A percentile compares a stretch with the other conserved stretches of the same genome.
Conservation (phyloP, 371 early-diverging fungal species). For the Gilbertella persicaria region DNA sequence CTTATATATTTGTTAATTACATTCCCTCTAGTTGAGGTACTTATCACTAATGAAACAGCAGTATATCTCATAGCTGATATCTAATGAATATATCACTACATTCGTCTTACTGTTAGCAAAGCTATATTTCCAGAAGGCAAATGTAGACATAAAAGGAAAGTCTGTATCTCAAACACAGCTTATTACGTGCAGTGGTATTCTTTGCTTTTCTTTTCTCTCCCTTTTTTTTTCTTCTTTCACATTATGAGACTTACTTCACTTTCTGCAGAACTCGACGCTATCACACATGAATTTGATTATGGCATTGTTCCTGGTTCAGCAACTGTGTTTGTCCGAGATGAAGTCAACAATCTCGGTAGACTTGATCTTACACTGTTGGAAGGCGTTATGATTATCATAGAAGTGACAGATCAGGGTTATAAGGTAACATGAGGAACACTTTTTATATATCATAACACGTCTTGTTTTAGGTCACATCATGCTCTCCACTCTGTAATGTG, state of each 20-base stretch:
- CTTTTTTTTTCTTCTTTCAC: not conserved
- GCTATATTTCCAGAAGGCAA: too few species aligned
- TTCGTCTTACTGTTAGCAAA: too few species aligned
- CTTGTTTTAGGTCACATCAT: slow-evolving; percentile 31
- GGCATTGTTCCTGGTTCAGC: slow-evolving; percentile 53
- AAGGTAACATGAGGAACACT: slow-evolving; percentile 25
- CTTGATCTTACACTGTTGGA: slow-evolving; percentile 45
- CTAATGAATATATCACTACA: too few species aligned
- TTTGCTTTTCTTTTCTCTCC: slow-evolving; percentile 1
- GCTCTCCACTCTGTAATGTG: slow-evolving; percentile 26
- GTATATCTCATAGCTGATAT: too few species aligned
- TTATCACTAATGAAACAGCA: too few species aligned
- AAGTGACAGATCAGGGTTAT: slow-evolving; percentile 36
- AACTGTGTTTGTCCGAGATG: slow-evolving; percentile 44
- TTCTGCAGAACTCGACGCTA: slow-evolving; percentile 21
- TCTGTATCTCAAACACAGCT: too few species aligned
- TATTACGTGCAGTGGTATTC: too few species aligned
- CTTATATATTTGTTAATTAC: too few species aligned
- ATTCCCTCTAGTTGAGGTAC: too few species aligned
- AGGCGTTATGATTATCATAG: slow-evolving; percentile 43
- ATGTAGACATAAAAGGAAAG: too few species aligned
- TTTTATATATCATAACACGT: not conserved
- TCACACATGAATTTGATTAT: slow-evolving; percentile 39
- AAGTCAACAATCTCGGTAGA: slow-evolving; percentile 29
- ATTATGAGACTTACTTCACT: slow-evolving; percentile 12